These are phyloP conservation scores for Omphalea diandra DNA, from an alignment of 441 rosid species.

Conservation along the genomic window DNA sequence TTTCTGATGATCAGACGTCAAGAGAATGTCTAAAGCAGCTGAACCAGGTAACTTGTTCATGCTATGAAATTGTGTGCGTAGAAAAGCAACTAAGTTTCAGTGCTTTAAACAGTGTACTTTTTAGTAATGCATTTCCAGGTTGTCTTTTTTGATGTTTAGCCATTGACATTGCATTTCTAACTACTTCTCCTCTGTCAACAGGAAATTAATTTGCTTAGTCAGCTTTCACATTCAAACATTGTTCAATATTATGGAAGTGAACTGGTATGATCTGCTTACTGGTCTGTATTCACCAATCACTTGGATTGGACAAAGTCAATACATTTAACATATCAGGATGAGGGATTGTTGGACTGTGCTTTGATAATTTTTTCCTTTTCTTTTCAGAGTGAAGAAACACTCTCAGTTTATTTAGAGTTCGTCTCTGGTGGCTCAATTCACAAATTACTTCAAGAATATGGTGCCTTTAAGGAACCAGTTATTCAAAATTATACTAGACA, in stretches of 20 bases:
- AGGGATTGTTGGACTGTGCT: slow-evolving; percentile 8
- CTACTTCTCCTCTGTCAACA: slow-evolving; percentile 33
- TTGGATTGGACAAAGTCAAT: no score
- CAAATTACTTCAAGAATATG: slow-evolving; percentile 92
- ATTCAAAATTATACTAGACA: slow-evolving; percentile 93
- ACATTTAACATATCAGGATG: no score
- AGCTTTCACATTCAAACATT: slow-evolving; percentile 82
- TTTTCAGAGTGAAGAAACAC: slow-evolving; percentile 72
- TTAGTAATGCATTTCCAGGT: not conserved
- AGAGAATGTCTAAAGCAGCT: slow-evolving; percentile 90
- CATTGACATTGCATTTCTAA: slow-evolving; percentile 20
- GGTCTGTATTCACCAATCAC: no score
- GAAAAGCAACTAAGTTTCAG: not conserved
- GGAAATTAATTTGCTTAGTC: slow-evolving; percentile 90
- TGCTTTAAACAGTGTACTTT: not conserved
- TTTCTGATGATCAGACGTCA: slow-evolving; percentile 75
- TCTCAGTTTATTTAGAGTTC: slow-evolving; percentile 90
- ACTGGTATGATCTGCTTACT: slow-evolving; percentile 54
- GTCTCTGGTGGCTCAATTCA: slow-evolving; percentile 96
- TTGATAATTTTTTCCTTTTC: slow-evolving; percentile 27
- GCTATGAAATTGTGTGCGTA: not conserved
- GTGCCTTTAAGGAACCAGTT: slow-evolving; percentile 86
- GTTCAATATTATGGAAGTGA: slow-evolving; percentile 92
- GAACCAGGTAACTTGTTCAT: slow-evolving; percentile 62
- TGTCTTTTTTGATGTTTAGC: slow-evolving; percentile 2